These are phyloP conservation scores for Nicotiana paniculata DNA, from an alignment of 257 asterid genomes.

Conservation along the genomic window DNA sequence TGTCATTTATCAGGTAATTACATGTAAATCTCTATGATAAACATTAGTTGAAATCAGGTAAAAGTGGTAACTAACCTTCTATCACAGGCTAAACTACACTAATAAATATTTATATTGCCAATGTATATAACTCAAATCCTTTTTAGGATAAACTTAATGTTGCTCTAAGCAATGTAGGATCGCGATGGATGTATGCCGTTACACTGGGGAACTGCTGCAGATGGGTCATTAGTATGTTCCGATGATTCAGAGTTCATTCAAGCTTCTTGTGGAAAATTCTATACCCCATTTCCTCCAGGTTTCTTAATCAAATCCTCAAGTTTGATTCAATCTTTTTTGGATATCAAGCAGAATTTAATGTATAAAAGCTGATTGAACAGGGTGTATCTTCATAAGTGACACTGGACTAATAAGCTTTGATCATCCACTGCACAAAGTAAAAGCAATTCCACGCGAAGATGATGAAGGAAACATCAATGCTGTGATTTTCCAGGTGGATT, in stretches of 20 bases:
- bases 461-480: conserved; percentile 32
- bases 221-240: conserved; percentile 58
- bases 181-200: conserved; percentile 49
- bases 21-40: not conserved
- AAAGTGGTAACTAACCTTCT: not conserved
- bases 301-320: not conserved
- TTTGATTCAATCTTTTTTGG: not conserved
- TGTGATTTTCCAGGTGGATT: conserved; percentile 53
- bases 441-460: conserved; percentile 36
- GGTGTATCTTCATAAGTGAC: conserved; percentile 50
- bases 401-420: conserved; percentile 45
- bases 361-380: conserved; percentile 22
- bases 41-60: not conserved
- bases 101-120: not conserved
- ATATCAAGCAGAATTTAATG: not conserved
- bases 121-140: not conserved
- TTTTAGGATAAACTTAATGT: not conserved
- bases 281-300: conserved; percentile 67
- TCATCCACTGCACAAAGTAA: conserved; percentile 53
- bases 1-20: not conserved
- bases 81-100: not conserved
- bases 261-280: conserved; percentile 48
- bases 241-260: conserved; percentile 51
- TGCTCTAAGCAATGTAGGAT: conserved; percentile 31
- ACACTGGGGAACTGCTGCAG: conserved; percentile 66